Conservation (phyloP, 352 stramenopile species). For the Phytophthora syringae region DNA sequence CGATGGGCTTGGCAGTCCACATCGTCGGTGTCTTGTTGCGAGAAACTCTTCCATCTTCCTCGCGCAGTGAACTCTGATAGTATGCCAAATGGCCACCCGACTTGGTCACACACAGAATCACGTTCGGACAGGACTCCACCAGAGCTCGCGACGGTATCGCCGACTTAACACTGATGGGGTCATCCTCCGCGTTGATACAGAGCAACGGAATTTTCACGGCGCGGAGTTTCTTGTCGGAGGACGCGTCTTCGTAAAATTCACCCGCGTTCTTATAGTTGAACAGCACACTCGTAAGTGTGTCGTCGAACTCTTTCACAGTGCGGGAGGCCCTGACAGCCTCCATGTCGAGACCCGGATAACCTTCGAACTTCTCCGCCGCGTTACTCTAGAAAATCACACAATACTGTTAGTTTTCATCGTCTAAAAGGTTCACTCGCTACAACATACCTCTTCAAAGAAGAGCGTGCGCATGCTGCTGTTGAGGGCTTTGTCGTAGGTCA, state of each 20-base stretch:
- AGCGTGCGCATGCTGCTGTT: constrained; percentile 63
- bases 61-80: constrained; percentile 47
- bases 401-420: not conserved
- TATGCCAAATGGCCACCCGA: constrained; percentile 74
- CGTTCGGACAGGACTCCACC: constrained; percentile 53
- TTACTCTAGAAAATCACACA: constrained; percentile 24
- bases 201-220: constrained; percentile 60
- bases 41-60: constrained; percentile 11
- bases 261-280: constrained; percentile 64
- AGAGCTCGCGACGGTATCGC: constrained; percentile 42
- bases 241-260: constrained; percentile 70
- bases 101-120: constrained; percentile 74
- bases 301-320: constrained; percentile 67
- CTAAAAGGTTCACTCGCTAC: no score
- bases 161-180: constrained; percentile 57
- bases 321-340: constrained; percentile 38
- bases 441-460: constrained; percentile 62
- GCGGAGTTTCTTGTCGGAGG: constrained; percentile 41
- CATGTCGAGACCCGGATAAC: constrained; percentile 51
- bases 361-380: constrained; percentile 52
- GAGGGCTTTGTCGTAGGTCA: constrained; percentile 69
- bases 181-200: constrained; percentile 67
- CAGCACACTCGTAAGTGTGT: constrained; percentile 59
- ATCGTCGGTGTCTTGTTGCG: constrained; percentile 24
- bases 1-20: constrained; percentile 57